Percentiles rank a stretch among this genome's conserved stretches.
Evolutionary conservation across 2,329 filamentous ascomycete genomes (phyloP).

Genomic region (Botryotinia convoluta): DNA sequence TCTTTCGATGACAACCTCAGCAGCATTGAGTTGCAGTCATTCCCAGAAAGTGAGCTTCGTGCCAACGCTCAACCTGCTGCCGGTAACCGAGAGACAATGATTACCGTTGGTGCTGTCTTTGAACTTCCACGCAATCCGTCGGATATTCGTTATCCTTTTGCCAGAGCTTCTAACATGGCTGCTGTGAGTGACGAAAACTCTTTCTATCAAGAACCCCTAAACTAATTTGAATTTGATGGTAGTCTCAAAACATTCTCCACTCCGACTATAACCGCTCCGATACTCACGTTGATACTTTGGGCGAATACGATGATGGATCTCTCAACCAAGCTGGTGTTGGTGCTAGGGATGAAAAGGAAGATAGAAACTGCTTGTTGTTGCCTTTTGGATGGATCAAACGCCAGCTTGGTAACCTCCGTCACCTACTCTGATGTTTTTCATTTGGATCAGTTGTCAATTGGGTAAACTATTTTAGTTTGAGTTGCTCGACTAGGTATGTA

Average conservation of each 20-base stretch:
- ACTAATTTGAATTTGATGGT: neutral
- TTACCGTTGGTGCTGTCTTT: neutral
- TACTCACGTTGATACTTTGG: neutral
- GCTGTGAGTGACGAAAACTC: neutral
- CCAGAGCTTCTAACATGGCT: constrained; percentile 6
- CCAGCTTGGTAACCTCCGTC: neutral
- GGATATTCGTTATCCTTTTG: neutral
- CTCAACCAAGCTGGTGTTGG: neutral
- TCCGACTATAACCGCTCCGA: neutral
- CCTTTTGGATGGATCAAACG: neutral
- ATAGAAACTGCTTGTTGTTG: neutral
- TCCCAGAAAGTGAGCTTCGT: neutral
- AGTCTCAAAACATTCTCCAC: neutral
- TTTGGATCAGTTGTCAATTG: neutral
- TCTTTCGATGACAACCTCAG: neutral
- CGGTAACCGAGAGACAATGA: neutral
- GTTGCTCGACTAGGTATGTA: neutral
- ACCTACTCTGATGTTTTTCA: neutral
- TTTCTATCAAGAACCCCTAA: neutral
- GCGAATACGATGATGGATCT: neutral
- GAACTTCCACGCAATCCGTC: neutral
- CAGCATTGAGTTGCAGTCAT: neutral
- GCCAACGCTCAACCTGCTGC: neutral
- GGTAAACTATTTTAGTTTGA: neutral
- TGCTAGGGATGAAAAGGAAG: no score